These are phyloP conservation scores for Crithidia fasciculata DNA, from an alignment of 208 protist species.

Conservation along the genomic window DNA sequence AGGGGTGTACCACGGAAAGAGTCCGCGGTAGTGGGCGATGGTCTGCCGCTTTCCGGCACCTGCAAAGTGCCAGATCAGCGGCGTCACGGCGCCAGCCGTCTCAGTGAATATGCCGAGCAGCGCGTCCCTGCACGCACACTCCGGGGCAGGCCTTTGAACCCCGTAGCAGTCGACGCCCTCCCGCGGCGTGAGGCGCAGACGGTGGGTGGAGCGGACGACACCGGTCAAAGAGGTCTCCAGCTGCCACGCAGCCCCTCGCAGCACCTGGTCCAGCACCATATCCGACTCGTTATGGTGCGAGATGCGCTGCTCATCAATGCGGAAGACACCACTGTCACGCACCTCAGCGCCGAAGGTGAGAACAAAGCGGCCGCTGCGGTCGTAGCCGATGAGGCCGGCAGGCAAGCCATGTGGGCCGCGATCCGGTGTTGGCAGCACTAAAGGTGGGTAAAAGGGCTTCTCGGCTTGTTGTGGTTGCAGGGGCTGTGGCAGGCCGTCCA, in stretches of 20 bases:
- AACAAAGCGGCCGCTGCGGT: constrained; percentile 9
- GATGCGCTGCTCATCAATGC: not conserved
- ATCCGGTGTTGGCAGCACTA: not conserved
- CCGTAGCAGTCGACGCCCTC: constrained; percentile 10
- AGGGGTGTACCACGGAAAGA: constrained; percentile 25
- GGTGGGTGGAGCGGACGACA: not conserved
- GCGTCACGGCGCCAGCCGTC: not conserved
- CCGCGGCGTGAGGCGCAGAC: constrained; percentile 2
- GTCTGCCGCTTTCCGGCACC: constrained; percentile 8
- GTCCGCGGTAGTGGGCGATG: constrained; percentile 15
- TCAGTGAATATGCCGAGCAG: not conserved
- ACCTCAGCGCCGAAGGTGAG: constrained; percentile 14
- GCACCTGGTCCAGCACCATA: not conserved
- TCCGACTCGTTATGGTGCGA: constrained; percentile 10
- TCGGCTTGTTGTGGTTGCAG: not conserved
- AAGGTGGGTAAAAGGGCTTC: not conserved
- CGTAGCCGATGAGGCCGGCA: constrained; percentile 1
- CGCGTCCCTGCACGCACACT: constrained; percentile 7
- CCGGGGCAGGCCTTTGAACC: not conserved
- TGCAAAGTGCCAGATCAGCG: constrained; percentile 20
- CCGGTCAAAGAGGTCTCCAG: constrained; percentile 7
- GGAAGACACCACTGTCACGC: constrained; percentile 6
- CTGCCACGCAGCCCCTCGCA: not conserved
- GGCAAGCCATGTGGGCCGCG: constrained; percentile 15
- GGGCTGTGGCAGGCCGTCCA: not conserved